Evolutionary conservation across 2,329 filamentous ascomycete genomes (phyloP).

Genomic region (Ophiocordyceps sinensis): DNA sequence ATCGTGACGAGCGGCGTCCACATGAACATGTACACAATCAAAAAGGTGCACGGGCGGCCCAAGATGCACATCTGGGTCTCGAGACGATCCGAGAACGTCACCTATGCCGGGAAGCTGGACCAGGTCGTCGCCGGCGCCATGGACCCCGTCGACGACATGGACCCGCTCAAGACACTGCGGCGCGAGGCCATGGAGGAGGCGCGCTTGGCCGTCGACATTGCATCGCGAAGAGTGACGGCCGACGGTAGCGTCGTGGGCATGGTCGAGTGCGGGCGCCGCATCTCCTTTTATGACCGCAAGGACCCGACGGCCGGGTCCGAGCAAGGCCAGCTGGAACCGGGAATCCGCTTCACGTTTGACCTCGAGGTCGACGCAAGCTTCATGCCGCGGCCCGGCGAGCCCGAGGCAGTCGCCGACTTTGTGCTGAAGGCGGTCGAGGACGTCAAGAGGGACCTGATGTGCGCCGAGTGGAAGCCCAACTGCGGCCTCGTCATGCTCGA

Average conservation of each 20-base stretch:
- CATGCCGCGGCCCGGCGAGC: constrained; percentile 10
- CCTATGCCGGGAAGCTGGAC: constrained; percentile 20
- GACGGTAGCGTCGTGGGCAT: constrained; percentile 8
- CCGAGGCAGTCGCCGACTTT: constrained; percentile 15
- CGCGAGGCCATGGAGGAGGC: constrained; percentile 21
- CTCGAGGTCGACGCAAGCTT: constrained; percentile 13
- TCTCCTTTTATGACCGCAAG: constrained; percentile 21
- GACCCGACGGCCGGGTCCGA: constrained; percentile 14
- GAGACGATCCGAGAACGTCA: constrained; percentile 13
- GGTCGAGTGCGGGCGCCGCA: constrained; percentile 9
- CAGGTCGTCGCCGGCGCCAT: constrained; percentile 23
- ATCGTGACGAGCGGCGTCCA: constrained; percentile 21
- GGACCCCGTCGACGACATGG: constrained; percentile 13
- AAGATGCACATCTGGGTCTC: constrained; percentile 19
- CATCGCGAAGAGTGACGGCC: constrained; percentile 7
- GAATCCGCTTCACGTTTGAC: constrained; percentile 22
- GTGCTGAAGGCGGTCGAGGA: constrained; percentile 13
- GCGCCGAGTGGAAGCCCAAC: constrained; percentile 21
- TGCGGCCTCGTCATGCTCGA: constrained; percentile 24
- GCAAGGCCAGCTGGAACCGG: constrained; percentile 20
- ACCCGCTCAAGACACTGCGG: constrained; percentile 13
- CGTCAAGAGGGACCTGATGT: constrained; percentile 13
- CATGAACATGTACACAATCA: constrained; percentile 20
- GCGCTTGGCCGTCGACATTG: constrained; percentile 11
- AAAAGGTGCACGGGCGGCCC: constrained; percentile 6